These are phyloP conservation scores for Geosiphon pyriformis DNA, from an alignment of 192 early-diverging fungal species.

Conservation along the genomic window DNA sequence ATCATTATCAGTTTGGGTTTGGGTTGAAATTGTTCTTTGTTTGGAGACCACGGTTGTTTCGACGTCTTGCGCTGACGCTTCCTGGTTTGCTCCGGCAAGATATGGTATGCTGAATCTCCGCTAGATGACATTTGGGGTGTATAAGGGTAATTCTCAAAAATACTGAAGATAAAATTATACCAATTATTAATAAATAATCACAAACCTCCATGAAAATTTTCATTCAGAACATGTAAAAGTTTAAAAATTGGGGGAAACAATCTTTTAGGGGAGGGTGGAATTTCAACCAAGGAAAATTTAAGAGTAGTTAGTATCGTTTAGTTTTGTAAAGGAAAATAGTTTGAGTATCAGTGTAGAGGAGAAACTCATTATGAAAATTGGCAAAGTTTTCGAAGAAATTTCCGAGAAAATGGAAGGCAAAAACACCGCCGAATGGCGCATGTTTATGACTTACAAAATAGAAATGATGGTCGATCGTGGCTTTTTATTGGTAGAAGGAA, in stretches of 20 bases:
- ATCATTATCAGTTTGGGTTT: neutral
- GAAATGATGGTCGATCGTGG: neutral
- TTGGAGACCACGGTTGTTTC: neutral
- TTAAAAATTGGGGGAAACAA: neutral
- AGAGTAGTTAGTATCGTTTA: neutral
- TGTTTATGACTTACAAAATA: neutral
- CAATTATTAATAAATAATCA: neutral
- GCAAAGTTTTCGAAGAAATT: neutral
- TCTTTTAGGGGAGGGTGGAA: neutral
- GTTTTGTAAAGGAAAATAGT: neutral
- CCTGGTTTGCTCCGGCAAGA: neutral
- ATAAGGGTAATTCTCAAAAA: neutral
- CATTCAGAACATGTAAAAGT: neutral
- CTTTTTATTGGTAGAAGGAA: neutral
- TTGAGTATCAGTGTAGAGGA: neutral
- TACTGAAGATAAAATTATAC: neutral
- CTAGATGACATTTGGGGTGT: neutral
- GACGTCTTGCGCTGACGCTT: neutral
- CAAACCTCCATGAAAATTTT: neutral
- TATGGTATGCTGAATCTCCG: slow-evolving; percentile 1
- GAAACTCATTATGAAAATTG: neutral
- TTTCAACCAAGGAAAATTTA: neutral
- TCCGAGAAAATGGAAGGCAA: too few relatives aligned
- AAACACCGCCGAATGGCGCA: neutral
- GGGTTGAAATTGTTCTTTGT: neutral